Evolutionary conservation across 78 protist genomes (phyloP), one percentile per base, ranked within the genome.

Genomic region (Polysphondylium violaceum): DNA sequence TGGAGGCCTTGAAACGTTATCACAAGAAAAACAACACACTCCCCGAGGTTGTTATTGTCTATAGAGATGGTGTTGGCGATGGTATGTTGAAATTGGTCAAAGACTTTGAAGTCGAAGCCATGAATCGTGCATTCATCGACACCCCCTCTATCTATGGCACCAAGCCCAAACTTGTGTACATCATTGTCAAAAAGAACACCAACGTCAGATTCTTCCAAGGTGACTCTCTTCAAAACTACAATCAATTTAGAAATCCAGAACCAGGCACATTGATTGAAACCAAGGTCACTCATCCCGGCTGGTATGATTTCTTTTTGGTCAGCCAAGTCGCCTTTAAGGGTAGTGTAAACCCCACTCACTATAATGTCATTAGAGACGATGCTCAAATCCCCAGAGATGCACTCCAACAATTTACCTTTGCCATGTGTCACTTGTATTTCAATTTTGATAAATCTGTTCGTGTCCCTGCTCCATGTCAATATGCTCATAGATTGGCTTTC

Each of bases 21-120:
- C 43, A 44, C 19, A 2, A 29, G 21, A 4, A 3, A 1, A 75
- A 87, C 58, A 73, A 73, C 12, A 6, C 16, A 3, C 29, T 60
- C 5, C 95, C 95, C 64, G 71, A 75, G 47, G 1, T 50, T 12
- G 71, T 93, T 0, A 58, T 93, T 33, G 88, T 93, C n/a, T 93
- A 74, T 58, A 83, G 95, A 29, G 95, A 93, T 58, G 95, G 95
- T 76, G 95, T 93, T 19, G 93, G 94, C 0, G 95, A 93, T 55
- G 95, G 95, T 50, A 78, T 93, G 88, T 43, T 86, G 8, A 25
- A 58, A 9, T 41, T 38, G 3, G 91, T 85, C 16, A 50, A 17
- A 16, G 44, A 55, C 1, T 21, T 29, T 2, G 92, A 86, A 41
- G 44, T 86, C 7, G 14, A 8, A 7, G 76, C 43, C 2, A 38